Percentiles rank a stretch among this genome's conserved stretches.
Evolutionary conservation across 2,329 filamentous ascomycete species (phyloP).

Genomic region (Colletotrichum truncatum): DNA sequence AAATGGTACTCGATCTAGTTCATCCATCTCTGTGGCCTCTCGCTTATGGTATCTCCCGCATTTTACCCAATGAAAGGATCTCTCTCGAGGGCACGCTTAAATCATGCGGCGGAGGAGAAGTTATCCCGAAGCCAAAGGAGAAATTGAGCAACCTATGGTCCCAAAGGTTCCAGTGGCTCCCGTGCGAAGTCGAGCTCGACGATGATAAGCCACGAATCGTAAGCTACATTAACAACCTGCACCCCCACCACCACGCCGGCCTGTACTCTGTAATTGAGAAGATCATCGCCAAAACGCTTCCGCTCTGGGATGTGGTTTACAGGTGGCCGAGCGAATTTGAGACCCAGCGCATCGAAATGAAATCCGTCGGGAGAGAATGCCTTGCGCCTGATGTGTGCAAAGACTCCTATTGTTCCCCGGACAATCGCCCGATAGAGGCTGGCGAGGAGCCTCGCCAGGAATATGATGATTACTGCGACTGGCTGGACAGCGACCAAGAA

Average conservation of each 20-base stretch:
- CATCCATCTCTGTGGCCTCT: conserved; percentile 72
- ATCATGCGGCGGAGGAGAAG: conserved; percentile 42
- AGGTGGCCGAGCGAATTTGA: conserved; percentile 40
- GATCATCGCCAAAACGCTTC: conserved; percentile 50
- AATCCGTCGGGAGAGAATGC: conserved; percentile 32
- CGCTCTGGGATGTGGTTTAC: conserved; percentile 54
- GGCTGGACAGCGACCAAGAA: not conserved
- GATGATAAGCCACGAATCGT: conserved; percentile 47
- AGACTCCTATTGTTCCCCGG: conserved; percentile 26
- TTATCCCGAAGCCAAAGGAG: conserved; percentile 31
- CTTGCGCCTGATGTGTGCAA: conserved; percentile 31
- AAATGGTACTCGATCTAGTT: conserved; percentile 68
- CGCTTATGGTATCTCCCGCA: conserved; percentile 57
- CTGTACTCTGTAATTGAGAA: conserved; percentile 53
- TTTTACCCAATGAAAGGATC: conserved; percentile 38
- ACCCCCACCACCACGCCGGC: conserved; percentile 48
- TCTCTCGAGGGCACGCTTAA: conserved; percentile 48
- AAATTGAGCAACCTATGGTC: conserved; percentile 31
- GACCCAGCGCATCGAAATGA: conserved; percentile 36
- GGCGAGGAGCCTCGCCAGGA: conserved; percentile 35
- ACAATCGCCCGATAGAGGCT: conserved; percentile 35
- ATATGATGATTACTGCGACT: conserved; percentile 29
- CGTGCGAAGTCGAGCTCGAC: conserved; percentile 56
- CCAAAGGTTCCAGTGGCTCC: conserved; percentile 55
- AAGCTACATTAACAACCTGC: conserved; percentile 64